phyloP scores from a whole-genome alignment of 345 rosid species.

The Eutrema japonicum region DNA sequence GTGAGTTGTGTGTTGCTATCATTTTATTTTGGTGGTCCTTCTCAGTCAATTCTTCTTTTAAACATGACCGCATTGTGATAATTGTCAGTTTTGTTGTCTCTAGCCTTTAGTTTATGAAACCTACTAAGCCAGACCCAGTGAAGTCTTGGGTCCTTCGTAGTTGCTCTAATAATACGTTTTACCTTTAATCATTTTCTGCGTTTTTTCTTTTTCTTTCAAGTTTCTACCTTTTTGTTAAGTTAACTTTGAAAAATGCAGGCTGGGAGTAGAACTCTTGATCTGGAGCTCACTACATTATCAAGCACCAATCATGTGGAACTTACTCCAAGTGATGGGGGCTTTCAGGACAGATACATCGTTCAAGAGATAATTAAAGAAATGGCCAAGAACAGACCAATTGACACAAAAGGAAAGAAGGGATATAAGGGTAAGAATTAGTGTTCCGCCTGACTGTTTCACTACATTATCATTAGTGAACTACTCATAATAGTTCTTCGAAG shows the following conservation, averaged over 20 bases:
- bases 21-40: neutral
- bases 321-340: slow-evolving; percentile 94
- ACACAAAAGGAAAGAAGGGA: slow-evolving; percentile 82
- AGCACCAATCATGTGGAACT: slow-evolving; percentile 91
- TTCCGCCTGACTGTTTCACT: neutral
- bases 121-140: neutral
- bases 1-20: slow-evolving; percentile 12
- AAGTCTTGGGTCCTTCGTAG: slow-evolving; percentile 13
- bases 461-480: slow-evolving; percentile 1
- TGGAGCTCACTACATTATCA: slow-evolving; percentile 88
- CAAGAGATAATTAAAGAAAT: slow-evolving; percentile 96
- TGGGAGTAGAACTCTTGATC: slow-evolving; percentile 83
- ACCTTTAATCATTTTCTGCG: neutral
- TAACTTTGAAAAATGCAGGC: slow-evolving; percentile 55
- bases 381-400: slow-evolving; percentile 96
- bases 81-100: neutral
- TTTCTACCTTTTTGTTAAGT: slow-evolving; percentile 9
- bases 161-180: neutral
- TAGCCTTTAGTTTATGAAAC: neutral
- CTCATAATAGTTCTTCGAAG: neutral
- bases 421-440: slow-evolving; percentile 62
- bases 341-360: slow-evolving; percentile 95
- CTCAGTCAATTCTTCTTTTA: neutral
- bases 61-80: neutral
- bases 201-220: neutral